Conservation (phyloP, 1,284 basidiomycete species). For the Cutaneotrichosporon sp. region DNA sequence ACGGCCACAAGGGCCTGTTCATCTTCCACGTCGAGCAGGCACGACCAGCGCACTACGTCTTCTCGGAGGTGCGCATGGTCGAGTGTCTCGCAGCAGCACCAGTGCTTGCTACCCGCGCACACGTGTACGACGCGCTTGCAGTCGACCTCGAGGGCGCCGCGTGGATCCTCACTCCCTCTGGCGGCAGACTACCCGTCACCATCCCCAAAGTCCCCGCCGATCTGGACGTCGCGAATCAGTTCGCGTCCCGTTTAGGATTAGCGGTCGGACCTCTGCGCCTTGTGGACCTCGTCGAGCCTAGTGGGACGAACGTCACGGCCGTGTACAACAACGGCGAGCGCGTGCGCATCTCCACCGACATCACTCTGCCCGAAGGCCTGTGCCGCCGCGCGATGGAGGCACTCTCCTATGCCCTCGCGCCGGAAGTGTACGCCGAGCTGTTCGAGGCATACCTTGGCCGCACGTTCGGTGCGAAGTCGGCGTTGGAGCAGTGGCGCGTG, state of each 20-base stretch:
- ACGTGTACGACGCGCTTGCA: constrained; percentile 67
- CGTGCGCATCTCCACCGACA: constrained; percentile 57
- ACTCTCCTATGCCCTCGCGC: constrained; percentile 60
- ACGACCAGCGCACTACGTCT: constrained; percentile 48
- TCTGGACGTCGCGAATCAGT: constrained; percentile 33
- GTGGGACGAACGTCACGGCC: constrained; percentile 57
- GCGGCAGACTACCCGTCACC: constrained; percentile 52
- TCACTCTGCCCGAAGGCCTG: constrained; percentile 59
- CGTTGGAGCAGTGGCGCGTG: constrained; percentile 12
- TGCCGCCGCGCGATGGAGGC: constrained; percentile 63
- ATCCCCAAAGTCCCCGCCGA: constrained; percentile 31
- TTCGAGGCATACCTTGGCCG: neutral
- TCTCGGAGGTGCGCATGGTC: constrained; percentile 41
- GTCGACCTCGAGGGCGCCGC: constrained; percentile 60
- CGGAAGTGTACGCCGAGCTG: constrained; percentile 35
- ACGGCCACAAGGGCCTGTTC: constrained; percentile 57
- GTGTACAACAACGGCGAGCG: constrained; percentile 58
- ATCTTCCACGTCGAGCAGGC: constrained; percentile 57
- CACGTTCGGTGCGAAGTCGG: neutral
- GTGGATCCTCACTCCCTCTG: constrained; percentile 63
- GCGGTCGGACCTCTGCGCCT: constrained; percentile 20
- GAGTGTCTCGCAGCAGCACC: constrained; percentile 60
- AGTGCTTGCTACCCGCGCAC: constrained; percentile 63
- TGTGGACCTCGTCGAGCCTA: constrained; percentile 50
- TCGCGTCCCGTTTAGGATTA: constrained; percentile 43